Conservation (phyloP, 2,329 filamentous ascomycete genomes). For the Orbilia javanica region DNA sequence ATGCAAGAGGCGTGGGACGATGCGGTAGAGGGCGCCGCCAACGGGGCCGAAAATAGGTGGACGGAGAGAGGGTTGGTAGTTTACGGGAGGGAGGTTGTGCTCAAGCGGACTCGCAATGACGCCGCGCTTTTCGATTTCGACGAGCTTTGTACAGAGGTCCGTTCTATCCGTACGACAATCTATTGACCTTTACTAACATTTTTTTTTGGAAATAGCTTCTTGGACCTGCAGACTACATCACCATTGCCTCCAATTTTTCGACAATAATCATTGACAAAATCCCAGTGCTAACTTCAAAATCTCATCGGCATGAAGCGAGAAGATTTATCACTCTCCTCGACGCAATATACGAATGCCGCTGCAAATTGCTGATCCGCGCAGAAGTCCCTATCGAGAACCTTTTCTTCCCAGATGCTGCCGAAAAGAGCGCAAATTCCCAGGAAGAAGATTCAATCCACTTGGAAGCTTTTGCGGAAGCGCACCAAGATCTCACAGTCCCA, state of each 20-base stretch:
- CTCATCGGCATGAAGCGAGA: slow-evolving; percentile 82
- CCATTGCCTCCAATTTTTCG: slow-evolving; percentile 82
- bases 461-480: slow-evolving; percentile 79
- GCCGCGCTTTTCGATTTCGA: slow-evolving; percentile 76
- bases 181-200: no score
- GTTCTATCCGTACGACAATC: not conserved
- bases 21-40: slow-evolving; percentile 8
- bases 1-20: slow-evolving; percentile 44
- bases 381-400: slow-evolving; percentile 77
- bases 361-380: slow-evolving; percentile 79
- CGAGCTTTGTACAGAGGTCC: slow-evolving; percentile 71
- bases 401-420: slow-evolving; percentile 77
- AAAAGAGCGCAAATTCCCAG: slow-evolving; percentile 60
- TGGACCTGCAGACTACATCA: slow-evolving; percentile 85
- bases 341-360: slow-evolving; percentile 83
- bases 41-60: slow-evolving; percentile 64
- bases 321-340: slow-evolving; percentile 85
- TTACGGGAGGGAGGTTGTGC: slow-evolving; percentile 75
- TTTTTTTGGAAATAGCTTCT: slow-evolving; percentile 67
- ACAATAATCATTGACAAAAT: slow-evolving; percentile 80
- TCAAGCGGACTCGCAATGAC: slow-evolving; percentile 73
- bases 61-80: slow-evolving; percentile 67
- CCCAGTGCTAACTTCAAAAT: slow-evolving; percentile 74
- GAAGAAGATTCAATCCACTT: slow-evolving; percentile 71
- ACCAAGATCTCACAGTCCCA: slow-evolving; percentile 80